Base-by-base conservation (phyloP, 495 filamentous ascomycete species). In the Hypoxylon lenormandii region DNA sequence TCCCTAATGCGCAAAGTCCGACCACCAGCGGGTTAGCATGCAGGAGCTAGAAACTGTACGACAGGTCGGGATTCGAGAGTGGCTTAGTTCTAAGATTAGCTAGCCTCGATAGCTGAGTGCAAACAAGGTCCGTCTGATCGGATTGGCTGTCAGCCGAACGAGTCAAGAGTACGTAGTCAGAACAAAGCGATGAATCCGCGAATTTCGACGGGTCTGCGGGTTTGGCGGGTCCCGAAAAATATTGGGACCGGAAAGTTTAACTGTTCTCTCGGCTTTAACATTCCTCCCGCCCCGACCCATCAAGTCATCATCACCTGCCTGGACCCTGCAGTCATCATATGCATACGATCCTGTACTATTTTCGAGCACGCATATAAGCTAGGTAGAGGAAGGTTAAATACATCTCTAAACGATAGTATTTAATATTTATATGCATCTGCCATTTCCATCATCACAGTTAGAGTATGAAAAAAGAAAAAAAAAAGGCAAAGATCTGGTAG, bases 271-370 rank as follows among this genome's bases (percentile, higher is more conserved):
- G 68, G 68, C 62, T 63, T 66, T 71, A 54, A 49, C 30, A 36
- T 62, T 61, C 62, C 52, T 54, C 47, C 68, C 62, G 68, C 53
- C 33, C 67, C 67, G 67, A 50, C 12, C 38, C 26, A 54, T 23
- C 33, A 33, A 8, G 10, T 28, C 23, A 26, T 33, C 10, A 33
- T 0, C 21, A 47, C 45, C 43, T 46, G 18, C 43, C 7, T 7
- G 3, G 26, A 28, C 3, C 26, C 26, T 28, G 26, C 26, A 28
- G 26, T 28, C 26, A 28, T 28, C 26, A 28, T 28, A 7, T 28
- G 26, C 26, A 28, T 28, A n/a, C n/a, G n/a, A n/a, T n/a, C n/a
- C 23, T 5, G 23, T 26, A 26, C 23, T 26, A 26, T 5, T 5
- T 2, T 26, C 23, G n/a, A n/a, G n/a, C n/a, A n/a, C n/a, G n/a